phyloP scores from a whole-genome alignment of 2,329 filamentous ascomycete species.

The Penicillium sp. region DNA sequence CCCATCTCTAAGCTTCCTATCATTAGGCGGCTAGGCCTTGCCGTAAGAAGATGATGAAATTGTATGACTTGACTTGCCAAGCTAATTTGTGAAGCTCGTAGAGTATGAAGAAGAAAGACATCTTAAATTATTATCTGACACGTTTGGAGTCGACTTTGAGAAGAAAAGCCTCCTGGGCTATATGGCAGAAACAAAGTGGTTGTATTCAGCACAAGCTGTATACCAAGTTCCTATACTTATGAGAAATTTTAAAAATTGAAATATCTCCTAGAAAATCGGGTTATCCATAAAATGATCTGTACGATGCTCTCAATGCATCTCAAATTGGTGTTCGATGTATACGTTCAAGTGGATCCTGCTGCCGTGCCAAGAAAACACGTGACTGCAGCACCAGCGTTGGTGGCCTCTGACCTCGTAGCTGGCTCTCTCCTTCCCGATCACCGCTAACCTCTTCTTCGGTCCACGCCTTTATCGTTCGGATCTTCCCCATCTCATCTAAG shows the following conservation, averaged over 20 bases:
- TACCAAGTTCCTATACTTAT: conserved; percentile 24
- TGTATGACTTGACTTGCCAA: too few species aligned
- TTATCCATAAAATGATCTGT: background rate
- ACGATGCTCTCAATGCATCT: background rate
- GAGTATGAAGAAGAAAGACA: conserved; percentile 6
- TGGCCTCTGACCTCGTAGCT: conserved; percentile 28
- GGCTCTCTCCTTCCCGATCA: conserved; percentile 30
- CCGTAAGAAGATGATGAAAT: too few species aligned
- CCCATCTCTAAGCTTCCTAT: too few species aligned
- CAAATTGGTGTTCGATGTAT: conserved; percentile 2
- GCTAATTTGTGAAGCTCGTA: too few species aligned
- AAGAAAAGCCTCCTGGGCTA: conserved; percentile 27
- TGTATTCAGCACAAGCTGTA: conserved; percentile 33
- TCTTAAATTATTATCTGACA: conserved; percentile 27
- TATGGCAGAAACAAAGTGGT: conserved; percentile 7
- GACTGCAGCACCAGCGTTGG: conserved; percentile 36
- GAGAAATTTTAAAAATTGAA: too few species aligned
- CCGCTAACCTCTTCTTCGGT: conserved; percentile 27
- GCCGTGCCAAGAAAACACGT: conserved; percentile 36
- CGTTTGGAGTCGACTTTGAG: conserved; percentile 42
- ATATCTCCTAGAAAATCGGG: background rate
- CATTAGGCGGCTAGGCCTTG: too few species aligned
- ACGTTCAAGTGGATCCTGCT: background rate
- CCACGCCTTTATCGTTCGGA: conserved; percentile 21
- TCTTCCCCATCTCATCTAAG: conserved; percentile 17